Evolutionary conservation across 2,329 filamentous ascomycete genomes (phyloP).

Genomic region (Alternaria tenuissima): DNA sequence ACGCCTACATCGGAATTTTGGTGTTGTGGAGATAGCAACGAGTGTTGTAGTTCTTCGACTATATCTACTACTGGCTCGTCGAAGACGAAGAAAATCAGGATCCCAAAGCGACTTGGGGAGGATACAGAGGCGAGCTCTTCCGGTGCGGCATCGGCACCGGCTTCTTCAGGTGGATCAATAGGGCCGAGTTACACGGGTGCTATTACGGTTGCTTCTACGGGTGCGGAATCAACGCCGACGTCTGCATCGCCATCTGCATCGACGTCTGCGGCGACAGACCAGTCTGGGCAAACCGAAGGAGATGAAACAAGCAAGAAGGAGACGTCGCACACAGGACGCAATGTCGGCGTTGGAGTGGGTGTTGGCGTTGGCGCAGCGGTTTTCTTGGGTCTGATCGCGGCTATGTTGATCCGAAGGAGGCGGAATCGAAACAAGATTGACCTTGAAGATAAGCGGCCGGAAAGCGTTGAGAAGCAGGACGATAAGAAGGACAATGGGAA

Average conservation of each 20-base stretch:
- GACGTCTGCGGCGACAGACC: neutral
- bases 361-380: neutral
- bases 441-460: neutral
- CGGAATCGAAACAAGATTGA: neutral
- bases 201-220: neutral
- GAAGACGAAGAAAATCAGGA: neutral
- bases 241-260: neutral
- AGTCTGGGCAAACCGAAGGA: neutral
- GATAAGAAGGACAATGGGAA: neutral
- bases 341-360: slow-evolving; percentile 12
- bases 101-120: slow-evolving; percentile 6
- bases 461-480: neutral
- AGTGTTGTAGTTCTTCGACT: slow-evolving; percentile 1
- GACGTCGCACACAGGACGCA: neutral
- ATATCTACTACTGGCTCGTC: neutral
- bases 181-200: neutral
- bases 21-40: slow-evolving; percentile 18
- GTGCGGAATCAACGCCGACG: neutral
- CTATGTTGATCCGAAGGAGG: neutral
- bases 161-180: neutral
- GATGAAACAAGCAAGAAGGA: neutral
- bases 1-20: slow-evolving; percentile 14
- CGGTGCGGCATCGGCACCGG: neutral
- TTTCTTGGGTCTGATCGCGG: neutral
- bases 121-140: neutral